Conservation (phyloP, 225 moss, liverwort and hornwort species). For the Polytrichum commune region DNA sequence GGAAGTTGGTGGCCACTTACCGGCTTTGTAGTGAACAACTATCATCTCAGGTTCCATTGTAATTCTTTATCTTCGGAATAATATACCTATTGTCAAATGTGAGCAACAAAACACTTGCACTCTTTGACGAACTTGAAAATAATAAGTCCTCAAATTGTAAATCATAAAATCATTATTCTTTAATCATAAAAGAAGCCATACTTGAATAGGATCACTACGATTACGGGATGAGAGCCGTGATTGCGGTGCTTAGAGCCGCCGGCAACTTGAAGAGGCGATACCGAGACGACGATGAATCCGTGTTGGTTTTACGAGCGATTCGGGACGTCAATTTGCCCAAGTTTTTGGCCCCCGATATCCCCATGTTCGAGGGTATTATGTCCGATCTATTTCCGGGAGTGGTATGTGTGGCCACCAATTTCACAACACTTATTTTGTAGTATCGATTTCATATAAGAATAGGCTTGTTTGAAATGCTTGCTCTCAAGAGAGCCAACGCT, state of each 20-base stretch:
- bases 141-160: background rate
- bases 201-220: constrained; percentile 72
- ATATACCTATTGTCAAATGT: too few species aligned
- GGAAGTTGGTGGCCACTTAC: constrained; percentile 81
- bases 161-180: too few species aligned
- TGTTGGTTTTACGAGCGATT: constrained; percentile 71
- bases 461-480: too few species aligned
- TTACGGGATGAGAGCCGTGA: constrained; percentile 88
- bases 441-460: too few species aligned
- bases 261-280: constrained; percentile 75
- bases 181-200: background rate
- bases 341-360: constrained; percentile 78
- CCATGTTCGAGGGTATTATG: constrained; percentile 86
- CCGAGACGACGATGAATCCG: constrained; percentile 68
- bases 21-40: constrained; percentile 79
- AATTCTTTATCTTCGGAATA: too few species aligned
- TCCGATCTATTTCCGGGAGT: constrained; percentile 90
- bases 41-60: constrained; percentile 58
- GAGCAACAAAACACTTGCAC: too few species aligned
- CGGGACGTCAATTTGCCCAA: constrained; percentile 83
- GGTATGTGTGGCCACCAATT: constrained; percentile 20
- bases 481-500: too few species aligned
- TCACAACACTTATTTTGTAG: too few species aligned
- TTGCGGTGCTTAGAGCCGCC: constrained; percentile 74
- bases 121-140: too few species aligned